Conservation (phyloP, 177 flowering plant genomes). For the Vitis hybrid region DNA sequence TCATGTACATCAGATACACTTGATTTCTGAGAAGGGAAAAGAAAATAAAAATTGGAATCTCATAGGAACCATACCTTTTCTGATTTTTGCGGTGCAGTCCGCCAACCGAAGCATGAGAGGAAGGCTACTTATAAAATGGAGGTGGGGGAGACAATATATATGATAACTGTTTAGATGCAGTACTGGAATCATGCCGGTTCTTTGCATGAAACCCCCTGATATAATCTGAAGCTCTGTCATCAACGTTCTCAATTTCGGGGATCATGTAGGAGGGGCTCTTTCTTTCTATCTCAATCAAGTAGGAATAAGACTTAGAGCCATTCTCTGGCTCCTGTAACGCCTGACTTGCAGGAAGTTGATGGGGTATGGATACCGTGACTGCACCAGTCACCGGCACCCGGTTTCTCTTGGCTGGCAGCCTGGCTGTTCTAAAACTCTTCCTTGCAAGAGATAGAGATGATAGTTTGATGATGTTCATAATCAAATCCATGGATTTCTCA, state of each 20-base stretch:
- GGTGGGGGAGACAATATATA: constrained; percentile 10
- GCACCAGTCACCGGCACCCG: too few relatives aligned
- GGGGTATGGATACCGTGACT: too few relatives aligned
- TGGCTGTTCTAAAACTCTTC: constrained; percentile 3
- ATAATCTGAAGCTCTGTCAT: constrained; percentile 19
- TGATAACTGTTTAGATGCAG: not conserved
- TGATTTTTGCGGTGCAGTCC: too few relatives aligned
- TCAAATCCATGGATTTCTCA: constrained; percentile 24
- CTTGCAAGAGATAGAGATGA: constrained; percentile 22
- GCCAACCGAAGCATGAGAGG: not conserved
- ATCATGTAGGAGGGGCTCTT: not conserved
- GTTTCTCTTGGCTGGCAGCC: not conserved
- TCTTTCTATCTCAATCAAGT: not conserved
- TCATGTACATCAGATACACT: too few relatives aligned
- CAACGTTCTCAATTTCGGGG: constrained; percentile 7
- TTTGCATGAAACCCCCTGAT: constrained; percentile 24
- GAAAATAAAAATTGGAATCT: too few relatives aligned
- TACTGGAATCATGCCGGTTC: constrained; percentile 9
- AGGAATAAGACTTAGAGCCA: constrained; percentile 2
- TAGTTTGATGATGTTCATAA: constrained; percentile 18
- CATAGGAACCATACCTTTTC: too few relatives aligned
- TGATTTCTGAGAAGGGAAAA: too few relatives aligned
- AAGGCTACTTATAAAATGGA: not conserved
- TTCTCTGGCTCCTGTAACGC: constrained; percentile 14
- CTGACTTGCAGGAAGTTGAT: not conserved